Base-by-base conservation (phyloP, 225 moss, liverwort and hornwort genomes). In the Asterella californica region DNA sequence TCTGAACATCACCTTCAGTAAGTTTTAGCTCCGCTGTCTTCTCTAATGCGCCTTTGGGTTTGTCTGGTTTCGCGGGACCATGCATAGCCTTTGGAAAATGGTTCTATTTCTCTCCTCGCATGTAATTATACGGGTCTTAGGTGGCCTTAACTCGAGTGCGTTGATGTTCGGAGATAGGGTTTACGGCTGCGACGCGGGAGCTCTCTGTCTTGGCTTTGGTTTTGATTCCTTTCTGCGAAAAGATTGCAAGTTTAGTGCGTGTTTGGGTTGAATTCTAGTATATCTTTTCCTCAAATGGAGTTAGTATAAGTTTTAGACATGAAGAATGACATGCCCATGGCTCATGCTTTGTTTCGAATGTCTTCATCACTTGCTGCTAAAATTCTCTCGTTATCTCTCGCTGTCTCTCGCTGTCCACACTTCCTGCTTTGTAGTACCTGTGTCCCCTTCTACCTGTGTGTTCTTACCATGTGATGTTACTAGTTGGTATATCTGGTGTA, bases 1-100 rank as follows among this genome's bases (percentile, higher is more conserved):
- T 72, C 93, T 96, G 73, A 96, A 96, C 84, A 96, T 96, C 82
- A 96, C 96, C 46, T 96, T 96, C 80, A 91, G 96, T 96, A 88
- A 64, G 92, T 87, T 47, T 1, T 10, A 37, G 36, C 37, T 76
- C 54, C 18, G 21, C 24, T 54, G 9, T 54, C 17, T 38, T 24
- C 17, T 36, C 38, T 9, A 38, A 19, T 10, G 30, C 38, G 15
- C 21, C 47, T 22, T 71, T 45, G 10, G 30, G 25, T 37, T 47
- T 71, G 71, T 70, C 17, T 61, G 27, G 19, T 61, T 61, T 0
- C 61, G 6, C 42, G 15, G 70, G 24, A 45, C 24, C 9, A 24
- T 22, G 42, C 19, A 37, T 69, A 37, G 37, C 69, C 22, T 0
- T 42, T 21, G 32, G 32, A 65, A 14, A 33, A 30, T 2, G 64